A percentile compares a stretch with the other conserved stretches of the same genome.
These are phyloP conservation scores for Backusella australiensis DNA, from an alignment of 192 early-diverging fungal species.

Conservation along the genomic window DNA sequence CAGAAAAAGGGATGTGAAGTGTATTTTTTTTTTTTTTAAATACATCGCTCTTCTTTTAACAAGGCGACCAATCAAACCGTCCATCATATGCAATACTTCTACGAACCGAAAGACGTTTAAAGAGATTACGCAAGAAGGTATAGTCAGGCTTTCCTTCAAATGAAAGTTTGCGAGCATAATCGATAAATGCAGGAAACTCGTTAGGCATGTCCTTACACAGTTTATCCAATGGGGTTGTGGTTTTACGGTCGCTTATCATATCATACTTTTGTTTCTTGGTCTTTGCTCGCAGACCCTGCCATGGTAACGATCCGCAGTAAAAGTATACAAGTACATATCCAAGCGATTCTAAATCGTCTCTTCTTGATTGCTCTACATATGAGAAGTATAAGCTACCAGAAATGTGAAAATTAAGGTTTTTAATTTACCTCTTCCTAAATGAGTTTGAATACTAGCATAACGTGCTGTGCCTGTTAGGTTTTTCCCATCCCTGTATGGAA, in stretches of 20 bases:
- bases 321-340: conserved; percentile 95
- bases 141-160: conserved; percentile 96
- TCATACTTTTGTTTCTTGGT: conserved; percentile 96
- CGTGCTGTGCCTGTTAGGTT: conserved; percentile 89
- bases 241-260: conserved; percentile 93
- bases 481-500: conserved; percentile 89
- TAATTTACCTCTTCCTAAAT: conserved; percentile 64
- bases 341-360: conserved; percentile 89
- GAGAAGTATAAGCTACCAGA: too few species aligned
- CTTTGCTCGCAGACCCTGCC: conserved; percentile 90
- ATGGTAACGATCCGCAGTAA: conserved; percentile 84
- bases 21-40: neutral
- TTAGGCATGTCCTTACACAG: conserved; percentile 81
- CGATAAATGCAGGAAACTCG: conserved; percentile 87
- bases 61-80: conserved; percentile 82
- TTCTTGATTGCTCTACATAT: conserved; percentile 75
- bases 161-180: conserved; percentile 79
- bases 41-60: neutral
- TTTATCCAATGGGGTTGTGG: conserved; percentile 79
- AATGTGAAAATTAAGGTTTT: conserved; percentile 8
- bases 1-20: neutral
- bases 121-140: conserved; percentile 81
- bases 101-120: conserved; percentile 81
- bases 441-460: conserved; percentile 89
- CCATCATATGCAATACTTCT: conserved; percentile 84